Conservation (phyloP, 2,329 filamentous ascomycete genomes). For the Alternaria sp. region DNA sequence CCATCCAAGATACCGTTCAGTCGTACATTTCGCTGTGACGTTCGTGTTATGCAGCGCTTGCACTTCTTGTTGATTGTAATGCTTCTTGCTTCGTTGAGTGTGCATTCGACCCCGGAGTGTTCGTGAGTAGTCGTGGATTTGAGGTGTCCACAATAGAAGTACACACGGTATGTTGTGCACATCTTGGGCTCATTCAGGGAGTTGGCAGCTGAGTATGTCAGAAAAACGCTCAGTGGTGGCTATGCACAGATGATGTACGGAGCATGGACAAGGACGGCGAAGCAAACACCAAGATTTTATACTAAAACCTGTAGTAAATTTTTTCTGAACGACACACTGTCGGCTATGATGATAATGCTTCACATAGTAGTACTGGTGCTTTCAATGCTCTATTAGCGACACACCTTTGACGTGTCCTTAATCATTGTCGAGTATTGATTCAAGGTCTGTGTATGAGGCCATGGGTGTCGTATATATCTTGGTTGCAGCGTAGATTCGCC, state of each 20-base stretch:
- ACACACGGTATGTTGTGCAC: neutral
- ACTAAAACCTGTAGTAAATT: neutral
- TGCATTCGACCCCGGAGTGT: neutral
- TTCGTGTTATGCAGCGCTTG: neutral
- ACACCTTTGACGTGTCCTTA: neutral
- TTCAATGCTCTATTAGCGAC: neutral
- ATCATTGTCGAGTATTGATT: neutral
- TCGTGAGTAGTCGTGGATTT: neutral
- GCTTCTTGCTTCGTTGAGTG: neutral
- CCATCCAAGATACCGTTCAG: neutral
- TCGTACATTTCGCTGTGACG: neutral
- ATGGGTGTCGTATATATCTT: neutral
- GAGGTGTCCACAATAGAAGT: conserved; percentile 9
- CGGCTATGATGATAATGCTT: neutral
- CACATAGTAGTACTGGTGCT: neutral
- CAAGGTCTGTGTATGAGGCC: neutral
- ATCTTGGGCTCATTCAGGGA: neutral
- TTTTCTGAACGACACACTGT: neutral
- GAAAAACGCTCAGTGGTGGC: neutral
- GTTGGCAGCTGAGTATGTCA: neutral
- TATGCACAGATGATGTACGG: neutral
- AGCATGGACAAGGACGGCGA: too few relatives aligned
- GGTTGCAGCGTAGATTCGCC: neutral
- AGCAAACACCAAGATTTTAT: neutral
- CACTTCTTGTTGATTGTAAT: neutral